Percentiles rank a stretch among this genome's conserved stretches.
These are phyloP conservation scores for Paratrypanosoma confusum DNA, from an alignment of 208 protist species.

Conservation along the genomic window DNA sequence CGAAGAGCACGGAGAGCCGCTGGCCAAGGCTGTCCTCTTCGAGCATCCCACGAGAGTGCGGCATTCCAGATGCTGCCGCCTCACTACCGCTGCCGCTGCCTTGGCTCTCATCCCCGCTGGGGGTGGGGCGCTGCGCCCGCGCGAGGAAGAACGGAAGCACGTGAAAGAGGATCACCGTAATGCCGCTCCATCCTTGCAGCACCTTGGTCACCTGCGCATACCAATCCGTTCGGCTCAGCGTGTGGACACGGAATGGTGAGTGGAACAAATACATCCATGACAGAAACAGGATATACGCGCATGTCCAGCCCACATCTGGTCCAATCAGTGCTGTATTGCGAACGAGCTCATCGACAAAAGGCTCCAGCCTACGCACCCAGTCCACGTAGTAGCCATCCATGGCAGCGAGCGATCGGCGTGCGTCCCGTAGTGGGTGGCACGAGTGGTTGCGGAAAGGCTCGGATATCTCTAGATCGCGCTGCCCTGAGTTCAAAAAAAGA, in stretches of 20 bases:
- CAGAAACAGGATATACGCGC: slow-evolving; percentile 33
- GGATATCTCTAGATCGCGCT: too few species aligned
- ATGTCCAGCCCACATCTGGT: slow-evolving; percentile 25
- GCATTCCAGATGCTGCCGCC: too few species aligned
- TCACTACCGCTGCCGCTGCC: too few species aligned
- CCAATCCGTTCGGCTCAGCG: slow-evolving; percentile 22
- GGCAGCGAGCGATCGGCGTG: too few species aligned
- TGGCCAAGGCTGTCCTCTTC: too few species aligned
- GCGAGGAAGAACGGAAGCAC: slow-evolving; percentile 33
- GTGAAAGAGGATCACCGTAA: slow-evolving; percentile 49
- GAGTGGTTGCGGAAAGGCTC: too few species aligned
- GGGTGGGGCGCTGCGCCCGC: slow-evolving; percentile 9
- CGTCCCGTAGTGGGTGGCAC: too few species aligned
- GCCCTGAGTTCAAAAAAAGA: too few species aligned
- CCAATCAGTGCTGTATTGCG: neutral
- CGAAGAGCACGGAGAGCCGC: too few species aligned
- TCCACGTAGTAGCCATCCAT: neutral
- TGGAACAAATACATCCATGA: slow-evolving; percentile 59
- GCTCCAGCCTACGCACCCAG: neutral
- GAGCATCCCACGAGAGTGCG: too few species aligned
- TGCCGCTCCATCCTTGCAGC: slow-evolving; percentile 44
- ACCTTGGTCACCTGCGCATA: slow-evolving; percentile 57
- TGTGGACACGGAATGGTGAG: slow-evolving; percentile 58
- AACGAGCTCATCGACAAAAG: neutral
- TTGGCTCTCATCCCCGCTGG: neutral